Base-by-base conservation (phyloP, 345 rosid genomes). In the Sapria himalayana region DNA sequence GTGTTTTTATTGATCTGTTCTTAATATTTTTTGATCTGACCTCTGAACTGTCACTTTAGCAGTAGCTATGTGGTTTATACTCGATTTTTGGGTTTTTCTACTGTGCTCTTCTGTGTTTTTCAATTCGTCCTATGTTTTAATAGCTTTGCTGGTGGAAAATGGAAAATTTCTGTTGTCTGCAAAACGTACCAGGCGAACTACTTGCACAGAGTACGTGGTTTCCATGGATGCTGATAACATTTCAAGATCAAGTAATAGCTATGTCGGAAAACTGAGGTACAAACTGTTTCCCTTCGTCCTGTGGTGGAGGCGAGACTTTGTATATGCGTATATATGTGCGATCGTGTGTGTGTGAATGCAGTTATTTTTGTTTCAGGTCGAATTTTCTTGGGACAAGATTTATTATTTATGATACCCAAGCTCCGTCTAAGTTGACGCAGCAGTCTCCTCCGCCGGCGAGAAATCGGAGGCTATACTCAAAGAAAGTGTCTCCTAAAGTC, bases 81-180 rank as follows among this genome's bases (percentile, higher is more conserved):
- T n/a, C n/a, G n/a, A n/a, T n/a, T n/a, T n/a, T n/a, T n/a, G n/a
- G n/a, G n/a, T n/a, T n/a, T n/a, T n/a, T n/a, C n/a, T n/a, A n/a
- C 5, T 2, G 15, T 48, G n/a, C 19, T n/a, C 9, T 25, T 32
- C n/a, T 31, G 13, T 33, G 1, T 2, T 36, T 15, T 35, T 33
- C 5, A 48, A 16, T 34, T 18, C 7, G 22, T 35, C 4, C 13
- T 19, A 1, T 42, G 8, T 19, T 21, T 45, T 41, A 62, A 51
- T 69, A 81, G 93, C 78, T 41, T 42, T 74, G 60, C 67, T 77
- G 51, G 93, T 81, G 52, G 94, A 81, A 64, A 75, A 75, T 48
- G 96, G 96, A n/a, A 85, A 81, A 70, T 85, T 81, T 46, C 84
- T 81, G 60, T 81, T 81, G 29, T 81, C 93, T 14, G 93, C 93